A percentile compares a stretch with the other conserved stretches of the same genome.
Evolutionary conservation across 805 yeast species (phyloP).

Genomic region (Isabelozyma gotoi): DNA sequence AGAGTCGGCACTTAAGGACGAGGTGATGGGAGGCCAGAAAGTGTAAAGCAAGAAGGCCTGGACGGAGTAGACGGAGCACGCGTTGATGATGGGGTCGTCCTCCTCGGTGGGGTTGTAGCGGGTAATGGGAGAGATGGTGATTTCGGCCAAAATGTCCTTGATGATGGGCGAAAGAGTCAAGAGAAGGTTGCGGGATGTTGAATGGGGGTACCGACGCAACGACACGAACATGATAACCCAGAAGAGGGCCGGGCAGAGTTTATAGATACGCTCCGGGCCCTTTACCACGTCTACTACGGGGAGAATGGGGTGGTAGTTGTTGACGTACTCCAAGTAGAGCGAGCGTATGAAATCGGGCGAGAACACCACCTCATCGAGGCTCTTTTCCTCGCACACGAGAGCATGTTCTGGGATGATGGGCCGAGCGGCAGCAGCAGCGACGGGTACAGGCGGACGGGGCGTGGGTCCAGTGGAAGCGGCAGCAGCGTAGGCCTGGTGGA

Average conservation of each 20-base stretch:
- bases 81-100: slow-evolving; percentile 81
- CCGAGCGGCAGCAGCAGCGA: not conserved
- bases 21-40: slow-evolving; percentile 94
- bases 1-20: slow-evolving; percentile 92
- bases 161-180: slow-evolving; percentile 65
- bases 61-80: slow-evolving; percentile 88
- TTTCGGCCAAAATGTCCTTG: slow-evolving; percentile 78
- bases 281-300: slow-evolving; percentile 82
- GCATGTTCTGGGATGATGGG: slow-evolving; percentile 29
- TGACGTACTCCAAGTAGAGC: slow-evolving; percentile 67
- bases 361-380: slow-evolving; percentile 67
- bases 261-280: slow-evolving; percentile 81
- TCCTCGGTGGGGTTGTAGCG: slow-evolving; percentile 76
- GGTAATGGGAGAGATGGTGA: slow-evolving; percentile 87
- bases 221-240: slow-evolving; percentile 93
- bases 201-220: slow-evolving; percentile 57
- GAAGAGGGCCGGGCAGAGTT: slow-evolving; percentile 82
- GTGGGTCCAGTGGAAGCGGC: not conserved
- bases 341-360: slow-evolving; percentile 58
- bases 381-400: slow-evolving; percentile 61
- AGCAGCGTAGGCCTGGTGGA: slow-evolving; percentile 4
- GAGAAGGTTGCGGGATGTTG: slow-evolving; percentile 42
- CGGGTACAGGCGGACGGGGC: not conserved
- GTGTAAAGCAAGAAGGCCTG: slow-evolving; percentile 89
- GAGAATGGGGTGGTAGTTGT: slow-evolving; percentile 77